phyloP scores from a whole-genome alignment of 31 red algal genomes.

The Asparagopsis taxiformis region DNA sequence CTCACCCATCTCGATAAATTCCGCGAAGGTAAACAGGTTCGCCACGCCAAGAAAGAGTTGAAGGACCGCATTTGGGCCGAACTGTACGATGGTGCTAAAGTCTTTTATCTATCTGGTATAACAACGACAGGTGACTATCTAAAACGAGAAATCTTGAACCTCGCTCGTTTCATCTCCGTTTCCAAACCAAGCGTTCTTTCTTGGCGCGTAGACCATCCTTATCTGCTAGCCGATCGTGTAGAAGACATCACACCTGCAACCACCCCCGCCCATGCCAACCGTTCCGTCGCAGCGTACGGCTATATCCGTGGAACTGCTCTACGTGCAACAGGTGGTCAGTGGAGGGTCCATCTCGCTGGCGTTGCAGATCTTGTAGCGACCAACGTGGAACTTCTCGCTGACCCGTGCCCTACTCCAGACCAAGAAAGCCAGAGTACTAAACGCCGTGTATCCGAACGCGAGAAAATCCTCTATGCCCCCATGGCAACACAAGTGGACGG shows the following conservation, averaged over 20 bases:
- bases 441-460: conserved; percentile 71
- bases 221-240: conserved; percentile 93
- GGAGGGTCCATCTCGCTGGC: conserved; percentile 89
- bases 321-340: conserved; percentile 38
- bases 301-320: conserved; percentile 91
- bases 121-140: conserved; percentile 91
- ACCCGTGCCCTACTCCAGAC: conserved; percentile 88
- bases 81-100: conserved; percentile 95
- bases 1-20: conserved; percentile 97
- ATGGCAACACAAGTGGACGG: conserved; percentile 97
- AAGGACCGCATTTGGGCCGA: conserved; percentile 97
- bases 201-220: conserved; percentile 91
- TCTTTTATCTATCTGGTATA: conserved; percentile 98
- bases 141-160: conserved; percentile 94
- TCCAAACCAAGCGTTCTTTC: conserved; percentile 76
- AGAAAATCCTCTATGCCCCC: conserved; percentile 91
- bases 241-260: conserved; percentile 90
- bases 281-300: conserved; percentile 88
- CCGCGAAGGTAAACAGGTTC: conserved; percentile 83
- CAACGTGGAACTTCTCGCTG: conserved; percentile 73
- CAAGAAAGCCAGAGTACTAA: conserved; percentile 32
- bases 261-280: conserved; percentile 41
- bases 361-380: conserved; percentile 82
- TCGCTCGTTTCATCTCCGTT: conserved; percentile 97
- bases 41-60: conserved; percentile 85